A percentile compares a stretch with the other conserved stretches of the same genome.
Conservation (phyloP, 2,329 filamentous ascomycete genomes). For the Clarireedia homoeocarpa region DNA sequence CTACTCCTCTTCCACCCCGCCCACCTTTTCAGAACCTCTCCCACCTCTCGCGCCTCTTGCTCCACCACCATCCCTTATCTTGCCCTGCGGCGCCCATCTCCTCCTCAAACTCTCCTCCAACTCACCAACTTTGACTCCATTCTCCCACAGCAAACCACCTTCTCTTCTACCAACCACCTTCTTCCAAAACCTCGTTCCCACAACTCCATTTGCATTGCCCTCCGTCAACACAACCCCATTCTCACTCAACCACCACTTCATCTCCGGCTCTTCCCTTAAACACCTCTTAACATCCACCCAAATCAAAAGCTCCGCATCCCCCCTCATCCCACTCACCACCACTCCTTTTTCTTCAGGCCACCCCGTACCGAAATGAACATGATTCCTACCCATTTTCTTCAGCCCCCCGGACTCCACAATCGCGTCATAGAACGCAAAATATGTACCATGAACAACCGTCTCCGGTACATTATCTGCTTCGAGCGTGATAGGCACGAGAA, state of each 20-base stretch:
- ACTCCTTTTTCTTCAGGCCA: slow-evolving; percentile 40
- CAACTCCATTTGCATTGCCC: slow-evolving; percentile 49
- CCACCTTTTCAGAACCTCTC: slow-evolving; percentile 11
- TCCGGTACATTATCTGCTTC: slow-evolving; percentile 51
- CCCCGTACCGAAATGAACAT: slow-evolving; percentile 82
- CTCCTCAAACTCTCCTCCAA: slow-evolving; percentile 54
- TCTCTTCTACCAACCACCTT: slow-evolving; percentile 56
- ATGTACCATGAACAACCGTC: slow-evolving; percentile 80
- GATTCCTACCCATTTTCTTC: slow-evolving; percentile 72
- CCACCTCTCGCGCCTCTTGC: slow-evolving; percentile 23
- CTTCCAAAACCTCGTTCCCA: slow-evolving; percentile 62
- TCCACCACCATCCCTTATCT: slow-evolving; percentile 30
- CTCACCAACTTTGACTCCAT: slow-evolving; percentile 59
- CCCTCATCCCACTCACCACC: slow-evolving; percentile 76
- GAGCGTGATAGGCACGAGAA: slow-evolving; percentile 61
- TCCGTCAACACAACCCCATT: slow-evolving; percentile 69
- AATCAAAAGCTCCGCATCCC: slow-evolving; percentile 67
- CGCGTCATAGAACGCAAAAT: slow-evolving; percentile 66
- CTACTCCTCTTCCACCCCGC: slow-evolving; percentile 24
- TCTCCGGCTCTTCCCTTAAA: slow-evolving; percentile 43
- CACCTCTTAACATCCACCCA: slow-evolving; percentile 66
- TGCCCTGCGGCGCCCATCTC: slow-evolving; percentile 39
- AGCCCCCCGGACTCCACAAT: slow-evolving; percentile 75
- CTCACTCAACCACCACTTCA: slow-evolving; percentile 72
- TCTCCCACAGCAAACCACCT: slow-evolving; percentile 59